Conservation (phyloP, 345 rosid genomes). For the Camelina hispida region DNA sequence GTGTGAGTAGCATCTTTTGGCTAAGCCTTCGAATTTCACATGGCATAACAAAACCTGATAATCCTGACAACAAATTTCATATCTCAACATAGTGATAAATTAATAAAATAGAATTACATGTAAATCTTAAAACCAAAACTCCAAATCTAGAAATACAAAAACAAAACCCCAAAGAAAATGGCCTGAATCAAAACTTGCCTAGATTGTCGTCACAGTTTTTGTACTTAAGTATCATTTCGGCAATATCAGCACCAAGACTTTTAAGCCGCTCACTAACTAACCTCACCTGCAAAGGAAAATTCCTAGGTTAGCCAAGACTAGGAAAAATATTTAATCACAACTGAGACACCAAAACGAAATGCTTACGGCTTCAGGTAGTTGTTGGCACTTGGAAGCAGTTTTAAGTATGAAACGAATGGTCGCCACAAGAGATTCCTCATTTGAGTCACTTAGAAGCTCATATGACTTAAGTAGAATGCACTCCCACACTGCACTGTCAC, state of each 20-base stretch:
- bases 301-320: constrained; percentile 19
- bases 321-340: constrained; percentile 11
- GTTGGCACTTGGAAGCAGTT: constrained; percentile 89
- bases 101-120: too few species aligned
- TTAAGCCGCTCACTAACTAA: constrained; percentile 83
- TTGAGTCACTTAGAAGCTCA: constrained; percentile 69
- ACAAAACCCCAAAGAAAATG: too few species aligned
- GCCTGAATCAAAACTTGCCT: too few species aligned
- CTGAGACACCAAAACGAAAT: constrained; percentile 3
- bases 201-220: too few species aligned
- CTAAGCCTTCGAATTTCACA: neutral
- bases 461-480: constrained; percentile 63
- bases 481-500: constrained; percentile 87
- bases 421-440: constrained; percentile 80
- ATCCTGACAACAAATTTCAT: neutral
- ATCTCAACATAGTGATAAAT: too few species aligned
- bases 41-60: neutral
- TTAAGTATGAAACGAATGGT: constrained; percentile 82
- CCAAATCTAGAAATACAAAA: too few species aligned
- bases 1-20: neutral
- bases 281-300: constrained; percentile 64
- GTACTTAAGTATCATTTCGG: too few species aligned
- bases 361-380: constrained; percentile 90
- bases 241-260: constrained; percentile 63
- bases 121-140: too few species aligned